A percentile compares a stretch with the other conserved stretches of the same genome.
Evolutionary conservation across 441 rosid species (phyloP).

Genomic region (Corymbia citriodora): DNA sequence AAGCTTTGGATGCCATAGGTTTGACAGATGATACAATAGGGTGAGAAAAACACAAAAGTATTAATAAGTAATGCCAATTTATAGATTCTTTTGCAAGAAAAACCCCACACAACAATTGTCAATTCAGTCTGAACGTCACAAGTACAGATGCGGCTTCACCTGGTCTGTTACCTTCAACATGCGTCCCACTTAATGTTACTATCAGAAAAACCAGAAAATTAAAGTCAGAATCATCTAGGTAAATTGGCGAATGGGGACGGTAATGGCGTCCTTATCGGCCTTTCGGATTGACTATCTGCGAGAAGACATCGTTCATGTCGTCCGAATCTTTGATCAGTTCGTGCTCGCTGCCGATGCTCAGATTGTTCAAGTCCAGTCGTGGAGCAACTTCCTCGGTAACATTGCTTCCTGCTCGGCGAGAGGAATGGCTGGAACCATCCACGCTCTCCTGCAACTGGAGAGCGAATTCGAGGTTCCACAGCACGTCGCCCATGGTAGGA

Average conservation of each 20-base stretch:
- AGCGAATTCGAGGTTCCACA: slow-evolving; percentile 71
- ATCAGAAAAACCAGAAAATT: neutral
- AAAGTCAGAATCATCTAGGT: neutral
- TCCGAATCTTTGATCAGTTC: slow-evolving; percentile 14
- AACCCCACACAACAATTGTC: neutral
- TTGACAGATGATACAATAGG: neutral
- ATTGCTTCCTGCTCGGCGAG: neutral
- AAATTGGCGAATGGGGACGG: neutral
- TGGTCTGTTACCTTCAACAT: neutral
- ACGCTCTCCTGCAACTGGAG: slow-evolving; percentile 51
- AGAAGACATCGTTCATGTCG: slow-evolving; percentile 20
- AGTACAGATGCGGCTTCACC: neutral
- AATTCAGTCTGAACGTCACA: neutral
- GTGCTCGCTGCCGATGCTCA: slow-evolving; percentile 19
- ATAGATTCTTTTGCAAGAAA: neutral
- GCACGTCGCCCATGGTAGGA: slow-evolving; percentile 71
- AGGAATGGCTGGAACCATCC: slow-evolving; percentile 23
- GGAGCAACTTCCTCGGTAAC: slow-evolving; percentile 16
- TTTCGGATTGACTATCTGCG: slow-evolving; percentile 50
- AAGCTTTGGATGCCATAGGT: neutral
- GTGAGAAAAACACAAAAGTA: neutral
- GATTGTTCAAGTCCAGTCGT: slow-evolving; percentile 1
- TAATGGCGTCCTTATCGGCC: slow-evolving; percentile 30
- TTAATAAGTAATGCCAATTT: neutral
- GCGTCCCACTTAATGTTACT: neutral